Evolutionary conservation across 805 yeast genomes (phyloP).

Genomic region (Yarrowia sp.): DNA sequence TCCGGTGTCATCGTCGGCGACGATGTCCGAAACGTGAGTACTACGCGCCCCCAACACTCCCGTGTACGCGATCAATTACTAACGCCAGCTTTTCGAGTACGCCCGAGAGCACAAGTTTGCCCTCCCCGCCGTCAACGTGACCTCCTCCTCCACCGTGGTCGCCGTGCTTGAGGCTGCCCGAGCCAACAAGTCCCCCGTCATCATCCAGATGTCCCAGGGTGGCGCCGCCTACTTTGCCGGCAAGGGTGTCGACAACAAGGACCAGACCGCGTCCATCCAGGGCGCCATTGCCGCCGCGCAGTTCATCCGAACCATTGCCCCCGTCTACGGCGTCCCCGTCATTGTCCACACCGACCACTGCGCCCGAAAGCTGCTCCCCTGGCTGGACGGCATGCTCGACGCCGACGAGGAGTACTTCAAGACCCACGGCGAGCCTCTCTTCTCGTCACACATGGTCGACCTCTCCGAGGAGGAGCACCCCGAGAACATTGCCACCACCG

Average conservation of each 20-base stretch:
- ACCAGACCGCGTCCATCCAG: constrained; percentile 90
- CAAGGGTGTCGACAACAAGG: constrained; percentile 92
- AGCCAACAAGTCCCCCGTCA: constrained; percentile 91
- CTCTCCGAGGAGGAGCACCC: constrained; percentile 95
- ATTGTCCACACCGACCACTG: constrained; percentile 98
- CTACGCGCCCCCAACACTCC: too few relatives aligned
- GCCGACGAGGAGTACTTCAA: constrained; percentile 94
- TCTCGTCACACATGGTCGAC: constrained; percentile 99
- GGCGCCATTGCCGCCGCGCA: constrained; percentile 98
- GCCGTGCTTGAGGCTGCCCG: constrained; percentile 98
- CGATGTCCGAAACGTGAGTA: constrained; percentile 61
- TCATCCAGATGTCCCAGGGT: constrained; percentile 96
- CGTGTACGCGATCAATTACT: not conserved
- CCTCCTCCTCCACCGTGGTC: constrained; percentile 94
- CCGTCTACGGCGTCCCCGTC: constrained; percentile 94
- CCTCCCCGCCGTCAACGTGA: constrained; percentile 97
- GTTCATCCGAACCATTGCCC: constrained; percentile 95
- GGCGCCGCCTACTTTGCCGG: constrained; percentile 99
- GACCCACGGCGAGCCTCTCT: constrained; percentile 87
- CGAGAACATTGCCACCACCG: constrained; percentile 92
- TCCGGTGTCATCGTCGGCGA: constrained; percentile 99
- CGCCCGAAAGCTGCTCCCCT: constrained; percentile 95
- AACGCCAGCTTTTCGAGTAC: constrained; percentile 61
- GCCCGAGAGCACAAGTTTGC: constrained; percentile 94
- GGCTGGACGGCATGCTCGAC: constrained; percentile 97